These are phyloP conservation scores for Suillus ampliporus DNA, from an alignment of 768 basidiomycete genomes.

Conservation along the genomic window DNA sequence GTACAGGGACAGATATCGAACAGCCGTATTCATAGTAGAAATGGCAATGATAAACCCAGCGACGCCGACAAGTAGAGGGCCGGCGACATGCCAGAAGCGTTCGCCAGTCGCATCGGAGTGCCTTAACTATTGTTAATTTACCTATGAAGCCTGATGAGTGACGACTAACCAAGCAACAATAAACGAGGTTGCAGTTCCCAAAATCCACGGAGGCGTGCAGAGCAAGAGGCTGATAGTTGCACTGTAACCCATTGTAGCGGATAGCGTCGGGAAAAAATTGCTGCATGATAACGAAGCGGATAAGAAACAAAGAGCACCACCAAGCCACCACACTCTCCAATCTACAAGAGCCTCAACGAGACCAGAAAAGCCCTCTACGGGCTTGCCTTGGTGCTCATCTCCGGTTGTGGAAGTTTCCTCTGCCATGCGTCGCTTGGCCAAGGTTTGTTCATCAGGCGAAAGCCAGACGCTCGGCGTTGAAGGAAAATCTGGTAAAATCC, in stretches of 20 bases:
- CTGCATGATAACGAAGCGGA: conserved; percentile 68
- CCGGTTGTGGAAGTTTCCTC: conserved; percentile 65
- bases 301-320: conserved; percentile 62
- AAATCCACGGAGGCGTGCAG: conserved; percentile 77
- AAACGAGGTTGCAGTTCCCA: conserved; percentile 63
- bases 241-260: conserved; percentile 69
- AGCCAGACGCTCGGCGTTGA: conserved; percentile 62
- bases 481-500: conserved; percentile 77
- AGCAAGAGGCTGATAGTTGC: conserved; percentile 68
- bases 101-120: conserved; percentile 76
- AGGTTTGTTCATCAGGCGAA: conserved; percentile 53
- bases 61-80: conserved; percentile 59
- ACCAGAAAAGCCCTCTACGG: conserved; percentile 44
- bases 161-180: conserved; percentile 50
- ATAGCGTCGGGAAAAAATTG: conserved; percentile 79
- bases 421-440: conserved; percentile 61
- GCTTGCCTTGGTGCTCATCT: conserved; percentile 50
- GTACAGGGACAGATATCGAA: conserved; percentile 69
- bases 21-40: conserved; percentile 62
- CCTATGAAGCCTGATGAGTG: neutral
- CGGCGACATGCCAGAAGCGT: conserved; percentile 71
- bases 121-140: conserved; percentile 38
- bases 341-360: conserved; percentile 65
- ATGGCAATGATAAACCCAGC: conserved; percentile 71
- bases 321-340: conserved; percentile 84